Percentiles rank a stretch among this genome's conserved stretches.
Conservation (phyloP, 2,329 filamentous ascomycete genomes). For the Beauveria brongniartii region DNA sequence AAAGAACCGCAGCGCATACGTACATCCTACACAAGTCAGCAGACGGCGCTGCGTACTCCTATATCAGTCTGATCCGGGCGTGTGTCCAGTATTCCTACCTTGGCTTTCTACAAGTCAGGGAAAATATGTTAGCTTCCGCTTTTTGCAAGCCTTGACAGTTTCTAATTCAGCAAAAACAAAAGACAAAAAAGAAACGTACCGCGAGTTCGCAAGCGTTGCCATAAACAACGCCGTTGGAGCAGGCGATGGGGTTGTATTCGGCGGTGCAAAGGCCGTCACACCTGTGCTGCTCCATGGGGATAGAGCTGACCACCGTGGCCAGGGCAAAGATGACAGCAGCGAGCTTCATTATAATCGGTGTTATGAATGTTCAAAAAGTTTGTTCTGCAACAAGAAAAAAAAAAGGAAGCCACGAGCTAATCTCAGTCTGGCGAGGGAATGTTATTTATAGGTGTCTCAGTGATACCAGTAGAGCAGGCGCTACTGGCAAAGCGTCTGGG, state of each 20-base stretch:
- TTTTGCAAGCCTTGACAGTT: background rate
- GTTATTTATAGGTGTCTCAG: no score
- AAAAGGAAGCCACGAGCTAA: no score
- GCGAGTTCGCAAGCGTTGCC: background rate
- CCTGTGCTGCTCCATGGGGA: background rate
- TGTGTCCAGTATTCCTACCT: background rate
- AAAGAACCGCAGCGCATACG: background rate
- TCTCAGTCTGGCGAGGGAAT: no score
- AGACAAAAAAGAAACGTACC: background rate
- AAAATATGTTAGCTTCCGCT: background rate
- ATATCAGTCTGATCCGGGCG: background rate
- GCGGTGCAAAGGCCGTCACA: background rate
- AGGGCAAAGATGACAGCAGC: background rate
- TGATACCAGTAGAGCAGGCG: no score
- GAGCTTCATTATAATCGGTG: background rate
- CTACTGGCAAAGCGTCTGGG: background rate
- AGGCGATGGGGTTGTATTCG: background rate
- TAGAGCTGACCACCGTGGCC: background rate
- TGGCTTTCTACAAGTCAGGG: background rate
- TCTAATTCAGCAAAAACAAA: background rate
- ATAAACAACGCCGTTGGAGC: background rate
- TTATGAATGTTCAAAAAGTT: no score
- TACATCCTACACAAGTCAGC: background rate
- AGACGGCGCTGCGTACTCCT: background rate
- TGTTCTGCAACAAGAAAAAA: no score